Evolutionary conservation across 1,284 basidiomycete genomes (phyloP), one percentile per base, ranked within the genome.

Genomic region (Kwoniella shivajii): DNA sequence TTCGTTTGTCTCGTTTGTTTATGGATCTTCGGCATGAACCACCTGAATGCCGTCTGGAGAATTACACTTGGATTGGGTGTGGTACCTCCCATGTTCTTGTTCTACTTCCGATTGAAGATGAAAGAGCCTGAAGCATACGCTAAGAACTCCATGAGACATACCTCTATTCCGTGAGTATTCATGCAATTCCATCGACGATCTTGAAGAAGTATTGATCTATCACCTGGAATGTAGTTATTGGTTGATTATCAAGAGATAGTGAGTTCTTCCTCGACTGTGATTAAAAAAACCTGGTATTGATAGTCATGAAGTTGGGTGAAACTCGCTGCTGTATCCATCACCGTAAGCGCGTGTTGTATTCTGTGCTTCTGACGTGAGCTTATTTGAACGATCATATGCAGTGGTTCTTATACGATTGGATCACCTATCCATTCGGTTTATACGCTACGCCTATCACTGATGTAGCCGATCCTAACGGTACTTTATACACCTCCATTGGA

Each of bases 91-190:
- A 66, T 86, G 6, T 80, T 85, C 47, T 59, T 95, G 38, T 85
- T 95, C 69, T 71, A 92, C 52, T 96, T 92, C 89, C 90, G 94
- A 63, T 71, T 90, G 56, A 83, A 82, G 57, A 94, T 96, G 88
- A 80, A 85, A 44, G 63, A 63, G 75, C 79, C 79, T 58, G 82
- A 82, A 31, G 70, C 77, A 38, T 80, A 77, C 30, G 75, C 55
- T 46, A 61, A 62, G 48, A 62, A 70, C 63, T 63, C 87, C 0
- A 95, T 96, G 87, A 88, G 84, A 58, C 74, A 84, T 56, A 82
- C 84, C 6, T 62, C 65, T 14, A 83, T 74, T 50, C 72, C 72
- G 52, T 64, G 52, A 63, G 61, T 60, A 16, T 10, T 45, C 18
- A 27, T 30, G 24, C 24, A n/a, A 20, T 20, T 29, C 22, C 18